Evolutionary conservation across 2,329 filamentous ascomycete species (phyloP), one percentile per base, ranked within the genome.

Genomic region (Albophoma yamanashiensis): DNA sequence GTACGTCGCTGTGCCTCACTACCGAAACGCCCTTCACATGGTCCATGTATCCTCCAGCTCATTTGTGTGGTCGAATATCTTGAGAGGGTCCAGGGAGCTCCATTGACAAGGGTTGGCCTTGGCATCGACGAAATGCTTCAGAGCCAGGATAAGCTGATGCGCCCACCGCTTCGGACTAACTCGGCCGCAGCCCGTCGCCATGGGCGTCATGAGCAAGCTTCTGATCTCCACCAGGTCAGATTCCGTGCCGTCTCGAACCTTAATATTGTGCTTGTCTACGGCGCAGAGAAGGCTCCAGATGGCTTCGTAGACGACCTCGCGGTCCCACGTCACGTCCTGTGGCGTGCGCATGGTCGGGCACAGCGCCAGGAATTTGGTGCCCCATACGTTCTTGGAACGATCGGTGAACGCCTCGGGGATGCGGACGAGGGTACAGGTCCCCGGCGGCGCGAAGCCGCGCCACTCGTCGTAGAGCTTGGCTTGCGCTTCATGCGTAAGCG

Each of bases 341-440:
- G 80, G 80, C 39, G 74, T 66, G 22, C 79, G 71, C 81, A 83
- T 83, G 0, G 80, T 83, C 31, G 81, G 81, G 65, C 79, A 82
- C 1, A 83, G 68, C 5, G 76, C 79, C 1, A 83, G 62, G 61
- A 75, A 78, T 2, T 66, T 69, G 17, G 75, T 78, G 0, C 73
- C 75, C 70, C 75, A 79, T 1, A 65, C 60, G 56, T 79, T 79
- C 17, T 63, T 65, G 17, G 72, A 70, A 12, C 64, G 60, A 0
- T 56, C 62, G 2, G 63, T 60, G 34, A 78, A 73, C n/a, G 70
- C 69, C 2, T 66, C 66, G 0, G 78, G 78, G 11, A 82, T 75
- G 14, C 68, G 65, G 4, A 82, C 73, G 0, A 82, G 64, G 1
- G 78, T 80, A 60, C 80, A 82, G 0, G 75, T 74, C 0, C 81